Base-by-base conservation (phyloP, 345 rosid species). In the Boechera retrofracta region DNA sequence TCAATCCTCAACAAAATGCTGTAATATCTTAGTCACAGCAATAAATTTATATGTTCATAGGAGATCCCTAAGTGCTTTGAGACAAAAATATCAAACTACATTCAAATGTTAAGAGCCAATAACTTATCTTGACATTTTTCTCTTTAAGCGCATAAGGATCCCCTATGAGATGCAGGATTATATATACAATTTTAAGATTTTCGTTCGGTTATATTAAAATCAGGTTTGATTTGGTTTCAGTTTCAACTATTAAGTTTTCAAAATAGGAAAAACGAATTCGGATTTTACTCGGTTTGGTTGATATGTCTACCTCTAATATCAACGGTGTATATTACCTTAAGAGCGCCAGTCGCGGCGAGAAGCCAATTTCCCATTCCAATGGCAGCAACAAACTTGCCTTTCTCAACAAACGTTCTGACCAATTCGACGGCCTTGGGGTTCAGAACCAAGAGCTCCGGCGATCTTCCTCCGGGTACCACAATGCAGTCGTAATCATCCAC, bases 391-490 rank as follows among this genome's bases (percentile, higher is more conserved):
- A 77, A 53, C 70, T 83, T 86, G 36, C 49, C 84, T 44, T 82
- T 79, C 49, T 76, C 82, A 4, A 49, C 77, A 59, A 86, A 86
- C 5, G 58, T 70, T 24, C 45, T 82, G 36, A 86, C 85, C 35
- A 86, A 68, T n/a, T 51, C 60, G 18, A 86, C 51, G 12, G 77
- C 89, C 5, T 82, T 84, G 29, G 71, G 71, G 21, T 82, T 75
- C 79, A 81, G 74, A 16, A 86, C 85, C 62, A 86, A 72, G 26
- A 86, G 63, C 71, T 86, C 89, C 0, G 87, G 87, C 7, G 82
- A 81, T 69, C 89, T 79, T 61, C 89, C 89, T 59, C 87, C 87
- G 0, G 89, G 89, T 42, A 84, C 72, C 3, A 86, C 78, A 11
- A 86, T 71, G 61, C 89, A 82, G 61, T 86, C 87, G 16, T 86